phyloP scores from a whole-genome alignment of 176 grass and related monocot species.

The Rhynchospora breviuscula region DNA sequence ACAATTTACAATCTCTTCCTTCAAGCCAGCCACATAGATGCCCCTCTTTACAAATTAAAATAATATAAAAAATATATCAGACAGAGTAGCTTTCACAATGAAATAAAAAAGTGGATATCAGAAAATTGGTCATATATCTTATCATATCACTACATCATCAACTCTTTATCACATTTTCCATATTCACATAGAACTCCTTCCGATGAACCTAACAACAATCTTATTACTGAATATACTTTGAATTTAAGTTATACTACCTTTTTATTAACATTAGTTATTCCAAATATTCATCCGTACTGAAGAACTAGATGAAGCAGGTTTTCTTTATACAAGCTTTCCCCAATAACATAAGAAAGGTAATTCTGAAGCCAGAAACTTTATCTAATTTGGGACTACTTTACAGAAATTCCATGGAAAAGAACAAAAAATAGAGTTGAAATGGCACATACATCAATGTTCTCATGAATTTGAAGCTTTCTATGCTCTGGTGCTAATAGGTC shows the following conservation, averaged over 20 bases:
- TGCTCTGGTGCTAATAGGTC: slow-evolving; percentile 90
- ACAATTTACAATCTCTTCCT: slow-evolving; percentile 87
- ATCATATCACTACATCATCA: neutral
- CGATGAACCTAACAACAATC: neutral
- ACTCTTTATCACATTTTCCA: neutral
- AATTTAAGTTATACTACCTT: neutral
- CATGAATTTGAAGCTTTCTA: slow-evolving; percentile 90
- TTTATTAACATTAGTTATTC: neutral
- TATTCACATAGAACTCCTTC: neutral
- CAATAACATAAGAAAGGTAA: neutral
- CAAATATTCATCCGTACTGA: neutral
- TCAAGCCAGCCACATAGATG: slow-evolving; percentile 91
- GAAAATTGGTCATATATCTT: neutral
- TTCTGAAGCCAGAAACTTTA: neutral
- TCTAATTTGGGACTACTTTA: neutral
- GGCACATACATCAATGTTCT: slow-evolving; percentile 61
- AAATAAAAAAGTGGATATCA: slow-evolving; percentile 17
- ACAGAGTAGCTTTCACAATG: neutral
- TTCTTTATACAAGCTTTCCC: neutral
- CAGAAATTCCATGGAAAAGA: neutral
- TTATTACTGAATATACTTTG: neutral
- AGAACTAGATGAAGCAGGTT: neutral
- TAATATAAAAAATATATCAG: slow-evolving; percentile 8
- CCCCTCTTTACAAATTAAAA: slow-evolving; percentile 62
- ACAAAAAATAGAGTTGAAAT: neutral